Evolutionary conservation across 2,329 filamentous ascomycete genomes (phyloP), one percentile per base, ranked within the genome.

Genomic region (Colletotrichum orbiculare): DNA sequence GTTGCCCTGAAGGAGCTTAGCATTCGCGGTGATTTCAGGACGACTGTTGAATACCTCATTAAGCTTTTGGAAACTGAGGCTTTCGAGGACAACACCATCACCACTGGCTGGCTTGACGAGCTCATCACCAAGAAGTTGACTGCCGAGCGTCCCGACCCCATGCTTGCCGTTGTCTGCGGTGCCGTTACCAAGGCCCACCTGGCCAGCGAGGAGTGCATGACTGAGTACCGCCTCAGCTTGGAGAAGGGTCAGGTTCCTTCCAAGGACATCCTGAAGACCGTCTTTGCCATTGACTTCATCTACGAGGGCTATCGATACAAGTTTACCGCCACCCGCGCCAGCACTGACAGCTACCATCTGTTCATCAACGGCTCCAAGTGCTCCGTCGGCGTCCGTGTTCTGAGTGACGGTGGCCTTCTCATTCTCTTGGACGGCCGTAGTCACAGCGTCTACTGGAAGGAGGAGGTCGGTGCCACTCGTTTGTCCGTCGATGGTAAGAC

Each of bases 381-480:
- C 80, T 90, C 92, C 7, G 92, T 98, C 61, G 96, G 95, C 73
- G 92, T 99, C 59, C 92, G 96, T 72, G 91, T 94, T 54, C 88
- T 99, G 69, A 94, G 93, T 69, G 96, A 99, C 73, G 96, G 96
- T 77, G 96, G 96, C 77, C 87, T 99, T 10, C 86, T 99, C 61
- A 89, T 99, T 68, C 87, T 99, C 17, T 88, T 99, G 47, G 90
- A 91, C 73, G 96, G 96, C 67, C 93, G 93, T 78, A 97, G 93
- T 72, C 96, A 99, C 89, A 99, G 96, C 75, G 90, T 98, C 67
- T 99, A 99, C 88, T 99, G 96, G 96, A 98, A 98, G 82, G 96
- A 99, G 76, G 96, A 99, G 78, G 93, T 97, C 50, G 94, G 94
- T 62, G 96, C 95, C 42, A 97, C 96, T 55, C 94, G 96, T 77